Evolutionary conservation across 2,329 filamentous ascomycete species (phyloP).

Genomic region (Verruconis gallopava): DNA sequence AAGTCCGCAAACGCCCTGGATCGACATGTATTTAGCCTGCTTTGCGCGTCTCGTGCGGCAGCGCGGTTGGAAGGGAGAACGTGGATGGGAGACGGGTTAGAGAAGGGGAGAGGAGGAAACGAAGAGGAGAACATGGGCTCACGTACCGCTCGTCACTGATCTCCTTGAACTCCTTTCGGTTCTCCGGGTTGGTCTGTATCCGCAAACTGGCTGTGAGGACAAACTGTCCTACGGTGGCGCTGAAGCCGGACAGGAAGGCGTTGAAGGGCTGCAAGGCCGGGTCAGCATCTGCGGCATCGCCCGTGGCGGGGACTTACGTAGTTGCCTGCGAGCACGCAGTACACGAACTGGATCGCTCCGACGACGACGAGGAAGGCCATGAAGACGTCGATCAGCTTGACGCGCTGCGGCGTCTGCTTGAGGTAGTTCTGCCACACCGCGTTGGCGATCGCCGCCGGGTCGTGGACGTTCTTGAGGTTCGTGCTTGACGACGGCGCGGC

Average conservation of each 20-base stretch:
- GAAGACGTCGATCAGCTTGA: slow-evolving; percentile 84
- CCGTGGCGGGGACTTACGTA: slow-evolving; percentile 59
- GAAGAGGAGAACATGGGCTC: slow-evolving; percentile 4
- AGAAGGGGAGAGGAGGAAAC: no score
- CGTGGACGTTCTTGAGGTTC: slow-evolving; percentile 18
- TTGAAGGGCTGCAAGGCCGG: slow-evolving; percentile 71
- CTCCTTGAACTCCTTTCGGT: slow-evolving; percentile 62
- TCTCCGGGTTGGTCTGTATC: slow-evolving; percentile 80
- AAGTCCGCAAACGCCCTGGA: slow-evolving; percentile 88
- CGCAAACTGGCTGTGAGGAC: slow-evolving; percentile 82
- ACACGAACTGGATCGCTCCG: slow-evolving; percentile 82
- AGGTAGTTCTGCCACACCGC: slow-evolving; percentile 70
- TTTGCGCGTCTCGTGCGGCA: not conserved
- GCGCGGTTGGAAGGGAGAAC: not conserved
- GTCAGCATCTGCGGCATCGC: slow-evolving; percentile 1
- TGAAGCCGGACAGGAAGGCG: slow-evolving; percentile 92
- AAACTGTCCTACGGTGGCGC: slow-evolving; percentile 90
- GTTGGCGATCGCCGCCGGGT: slow-evolving; percentile 45
- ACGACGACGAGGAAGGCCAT: slow-evolving; percentile 76
- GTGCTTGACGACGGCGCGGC: slow-evolving; percentile 8
- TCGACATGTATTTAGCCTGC: slow-evolving; percentile 2
- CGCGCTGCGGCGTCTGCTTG: slow-evolving; percentile 72
- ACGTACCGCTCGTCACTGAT: slow-evolving; percentile 69
- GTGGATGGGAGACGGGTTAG: not conserved
- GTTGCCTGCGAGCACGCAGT: slow-evolving; percentile 84